Conservation (phyloP, 805 yeast genomes). For the Ogataea angusta region DNA sequence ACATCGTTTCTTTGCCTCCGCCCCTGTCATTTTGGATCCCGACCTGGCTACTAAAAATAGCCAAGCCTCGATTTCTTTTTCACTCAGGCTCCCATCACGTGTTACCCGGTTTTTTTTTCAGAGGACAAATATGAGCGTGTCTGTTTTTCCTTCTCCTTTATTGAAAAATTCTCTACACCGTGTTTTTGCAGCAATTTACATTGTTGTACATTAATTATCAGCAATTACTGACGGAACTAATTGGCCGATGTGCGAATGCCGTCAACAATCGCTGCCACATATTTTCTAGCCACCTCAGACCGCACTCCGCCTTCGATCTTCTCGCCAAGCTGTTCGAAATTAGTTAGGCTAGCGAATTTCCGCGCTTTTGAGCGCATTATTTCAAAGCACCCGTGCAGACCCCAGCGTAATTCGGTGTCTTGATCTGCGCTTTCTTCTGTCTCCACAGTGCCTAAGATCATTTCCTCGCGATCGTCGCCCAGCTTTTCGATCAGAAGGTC, state of each 20-base stretch:
- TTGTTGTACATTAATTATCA: background rate
- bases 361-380: slow-evolving; percentile 14
- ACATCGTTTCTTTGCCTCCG: background rate
- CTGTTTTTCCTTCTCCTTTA: slow-evolving; percentile 2
- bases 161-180: slow-evolving; percentile 3
- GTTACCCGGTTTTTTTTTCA: slow-evolving; percentile 1
- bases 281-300: slow-evolving; percentile 10
- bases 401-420: slow-evolving; percentile 39
- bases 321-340: background rate
- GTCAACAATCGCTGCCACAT: slow-evolving; percentile 5
- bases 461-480: slow-evolving; percentile 12
- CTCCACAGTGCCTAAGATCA: slow-evolving; percentile 8
- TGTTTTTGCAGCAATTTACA: slow-evolving; percentile 3
- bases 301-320: slow-evolving; percentile 6
- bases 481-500: slow-evolving; percentile 16
- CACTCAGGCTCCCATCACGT: background rate
- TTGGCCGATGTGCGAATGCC: background rate
- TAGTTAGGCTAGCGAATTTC: slow-evolving; percentile 3
- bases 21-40: background rate
- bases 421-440: slow-evolving; percentile 18
- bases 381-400: slow-evolving; percentile 30
- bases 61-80: background rate
- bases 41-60: slow-evolving; percentile 1
- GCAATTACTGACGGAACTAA: background rate
- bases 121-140: slow-evolving; percentile 1